phyloP scores from a whole-genome alignment of 2,329 filamentous ascomycete genomes.

The Ploettnerulaceae sp. region DNA sequence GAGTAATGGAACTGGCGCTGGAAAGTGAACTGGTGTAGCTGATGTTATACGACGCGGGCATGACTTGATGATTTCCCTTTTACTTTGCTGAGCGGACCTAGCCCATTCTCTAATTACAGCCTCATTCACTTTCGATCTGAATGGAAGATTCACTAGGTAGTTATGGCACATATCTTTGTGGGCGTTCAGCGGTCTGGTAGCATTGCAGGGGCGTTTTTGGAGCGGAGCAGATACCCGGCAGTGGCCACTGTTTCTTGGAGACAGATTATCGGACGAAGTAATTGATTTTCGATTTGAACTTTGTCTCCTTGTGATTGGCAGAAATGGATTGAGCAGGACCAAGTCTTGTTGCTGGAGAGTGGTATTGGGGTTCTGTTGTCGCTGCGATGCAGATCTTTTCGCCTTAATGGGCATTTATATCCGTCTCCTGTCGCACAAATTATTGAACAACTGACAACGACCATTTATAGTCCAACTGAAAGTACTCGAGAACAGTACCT shows the following conservation, averaged over 20 bases:
- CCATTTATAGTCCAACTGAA: too few relatives aligned
- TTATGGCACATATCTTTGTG: neutral
- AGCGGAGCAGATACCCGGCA: slow-evolving; percentile 8
- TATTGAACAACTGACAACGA: too few relatives aligned
- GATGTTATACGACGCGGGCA: neutral
- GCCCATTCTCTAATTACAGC: neutral
- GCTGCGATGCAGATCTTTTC: too few relatives aligned
- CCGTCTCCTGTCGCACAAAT: too few relatives aligned
- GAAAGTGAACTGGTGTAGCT: neutral
- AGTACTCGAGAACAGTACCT: too few relatives aligned
- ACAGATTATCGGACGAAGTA: neutral
- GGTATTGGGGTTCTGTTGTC: too few relatives aligned
- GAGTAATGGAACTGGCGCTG: slow-evolving; percentile 16
- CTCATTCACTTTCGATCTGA: neutral
- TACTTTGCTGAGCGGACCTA: too few relatives aligned
- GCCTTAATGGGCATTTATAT: too few relatives aligned
- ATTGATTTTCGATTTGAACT: neutral
- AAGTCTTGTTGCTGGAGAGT: too few relatives aligned
- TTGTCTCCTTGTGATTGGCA: neutral
- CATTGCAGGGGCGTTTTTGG: slow-evolving; percentile 6
- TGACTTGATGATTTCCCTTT: neutral
- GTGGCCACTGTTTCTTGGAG: slow-evolving; percentile 1
- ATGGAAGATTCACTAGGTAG: neutral
- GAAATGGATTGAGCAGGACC: too few relatives aligned
- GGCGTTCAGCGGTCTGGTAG: slow-evolving; percentile 1